Evolutionary conservation across 805 yeast genomes (phyloP), one percentile per base, ranked within the genome.

Genomic region (Soucietia sequanensis): DNA sequence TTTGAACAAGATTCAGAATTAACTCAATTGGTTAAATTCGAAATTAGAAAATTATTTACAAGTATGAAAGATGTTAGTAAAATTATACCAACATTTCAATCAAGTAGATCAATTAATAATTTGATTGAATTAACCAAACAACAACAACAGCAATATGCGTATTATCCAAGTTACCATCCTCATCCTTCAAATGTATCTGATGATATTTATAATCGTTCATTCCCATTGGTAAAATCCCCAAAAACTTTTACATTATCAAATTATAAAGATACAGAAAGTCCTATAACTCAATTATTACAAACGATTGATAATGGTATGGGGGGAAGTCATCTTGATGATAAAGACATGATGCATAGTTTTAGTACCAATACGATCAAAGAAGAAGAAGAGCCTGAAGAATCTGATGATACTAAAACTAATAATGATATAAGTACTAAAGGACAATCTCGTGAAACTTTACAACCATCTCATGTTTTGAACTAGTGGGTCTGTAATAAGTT

Each of bases 341-440:
- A 36, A 8, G 63, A 54, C 23, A 43, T 56, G 31, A 24, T 40
- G n/a, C 60, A 49, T 40, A 58, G 63, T 35, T 58, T 43, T 41
- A 58, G 64, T 37, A 62, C 68, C 13, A 58, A 54, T 38, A 65
- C 71, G 21, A 65, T 65, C 19, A 50, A 49, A 30, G 72, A 65
- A 41, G 71, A 65, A 34, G 70, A 64, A 11, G 70, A 65, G 41
- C 64, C 66, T 1, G 67, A 58, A 25, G 39, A 34, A 2, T 20
- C 28, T 16, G 43, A 35, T 14, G 14, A 23, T 8, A 10, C n/a
- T 11, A 19, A 17, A 16, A 13, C 18, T 11, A 28, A 11, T 14
- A 9, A 20, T 14, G 17, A 23, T 10, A 14, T 10, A 7, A 25
- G 11, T 6, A 16, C 14, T 13, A 19, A n/a, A 12, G 14, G 10